Base-by-base conservation (phyloP, 108 stramenopile genomes). In the Pseudonitzschia pungens region DNA sequence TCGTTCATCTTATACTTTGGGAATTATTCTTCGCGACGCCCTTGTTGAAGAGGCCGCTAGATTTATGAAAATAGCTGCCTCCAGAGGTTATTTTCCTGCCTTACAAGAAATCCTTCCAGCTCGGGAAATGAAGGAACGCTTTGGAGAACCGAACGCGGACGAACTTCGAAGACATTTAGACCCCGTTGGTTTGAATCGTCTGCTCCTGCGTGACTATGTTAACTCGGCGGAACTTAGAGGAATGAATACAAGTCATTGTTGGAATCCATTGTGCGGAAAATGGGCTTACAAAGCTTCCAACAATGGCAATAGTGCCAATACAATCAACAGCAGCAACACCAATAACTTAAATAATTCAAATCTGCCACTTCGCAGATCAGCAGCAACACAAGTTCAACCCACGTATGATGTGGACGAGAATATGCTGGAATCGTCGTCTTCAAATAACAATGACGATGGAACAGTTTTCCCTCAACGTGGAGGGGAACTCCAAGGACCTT, bases 181-280 rank as follows among this genome's bases (percentile, higher is more conserved):
- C 71, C 87, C 90, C 6, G 73, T 85, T 20, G 85, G 90, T 67
- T 69, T 94, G 53, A 90, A 82, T 70, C 73, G 86, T 18, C 69
- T 94, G 28, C 58, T 94, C 33, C 68, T 83, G 21, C 74, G 89
- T 36, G 84, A 89, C 67, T 91, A 94, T 69, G 69, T 91, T 7
- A 72, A 80, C 56, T 87, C 85, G 11, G 53, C 82, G 4, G 78
- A 82, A 42, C 68, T 86, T 44, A 78, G 86, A 56, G 79, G 77
- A 59, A 53, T 84, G 53, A 86, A 81, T 59, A 93, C 94, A 10
- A 87, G 86, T 56, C 94, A 96, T 71, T 96, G 94, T 74, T 96
- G 94, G 94, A 93, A 96, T 77, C 86, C 90, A 16, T 68, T 86
- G 41, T 95, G 94, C 68, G 94, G 94, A 40, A 74, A 84, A 60